Percentiles rank a stretch among this genome's conserved stretches.
Conservation (phyloP, 1,284 basidiomycete species). For the Puccinia brachypodii region DNA sequence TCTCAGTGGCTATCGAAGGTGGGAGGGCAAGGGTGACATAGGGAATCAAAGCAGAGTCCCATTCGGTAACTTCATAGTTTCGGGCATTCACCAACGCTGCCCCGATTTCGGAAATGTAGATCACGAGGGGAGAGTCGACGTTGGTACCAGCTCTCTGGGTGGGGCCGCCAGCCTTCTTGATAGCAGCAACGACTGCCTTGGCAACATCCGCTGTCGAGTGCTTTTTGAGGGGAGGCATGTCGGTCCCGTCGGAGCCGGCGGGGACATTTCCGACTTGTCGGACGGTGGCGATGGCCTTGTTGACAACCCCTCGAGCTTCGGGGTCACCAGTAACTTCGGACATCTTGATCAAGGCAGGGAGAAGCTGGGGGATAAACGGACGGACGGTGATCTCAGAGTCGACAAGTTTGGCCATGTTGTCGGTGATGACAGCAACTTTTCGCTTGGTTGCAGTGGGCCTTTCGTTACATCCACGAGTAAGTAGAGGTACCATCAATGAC, state of each 20-base stretch:
- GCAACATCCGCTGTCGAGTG: conserved; percentile 69
- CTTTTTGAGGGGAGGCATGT: conserved; percentile 78
- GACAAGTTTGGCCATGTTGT: conserved; percentile 99
- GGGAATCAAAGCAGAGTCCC: conserved; percentile 74
- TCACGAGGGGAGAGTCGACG: conserved; percentile 61
- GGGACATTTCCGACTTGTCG: conserved; percentile 89
- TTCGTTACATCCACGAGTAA: conserved; percentile 92
- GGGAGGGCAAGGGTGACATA: conserved; percentile 71
- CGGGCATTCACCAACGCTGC: conserved; percentile 82
- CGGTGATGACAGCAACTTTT: conserved; percentile 92
- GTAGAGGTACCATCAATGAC: conserved; percentile 96
- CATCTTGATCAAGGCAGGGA: conserved; percentile 91
- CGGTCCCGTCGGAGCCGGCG: conserved; percentile 73
- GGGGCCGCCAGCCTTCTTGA: conserved; percentile 74
- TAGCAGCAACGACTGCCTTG: conserved; percentile 69
- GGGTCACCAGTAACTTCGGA: conserved; percentile 89
- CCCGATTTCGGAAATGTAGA: conserved; percentile 76
- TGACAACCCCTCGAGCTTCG: conserved; percentile 85
- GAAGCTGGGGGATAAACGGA: conserved; percentile 91
- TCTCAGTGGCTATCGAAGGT: conserved; percentile 61
- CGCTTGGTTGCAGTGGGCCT: conserved; percentile 94
- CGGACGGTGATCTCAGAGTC: conserved; percentile 92
- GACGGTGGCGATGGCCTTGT: conserved; percentile 84
- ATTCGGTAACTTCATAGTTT: conserved; percentile 85
- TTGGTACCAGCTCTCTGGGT: conserved; percentile 58